Evolutionary conservation across 2,329 filamentous ascomycete species (phyloP).

Genomic region (Ramularia collo-cygni): DNA sequence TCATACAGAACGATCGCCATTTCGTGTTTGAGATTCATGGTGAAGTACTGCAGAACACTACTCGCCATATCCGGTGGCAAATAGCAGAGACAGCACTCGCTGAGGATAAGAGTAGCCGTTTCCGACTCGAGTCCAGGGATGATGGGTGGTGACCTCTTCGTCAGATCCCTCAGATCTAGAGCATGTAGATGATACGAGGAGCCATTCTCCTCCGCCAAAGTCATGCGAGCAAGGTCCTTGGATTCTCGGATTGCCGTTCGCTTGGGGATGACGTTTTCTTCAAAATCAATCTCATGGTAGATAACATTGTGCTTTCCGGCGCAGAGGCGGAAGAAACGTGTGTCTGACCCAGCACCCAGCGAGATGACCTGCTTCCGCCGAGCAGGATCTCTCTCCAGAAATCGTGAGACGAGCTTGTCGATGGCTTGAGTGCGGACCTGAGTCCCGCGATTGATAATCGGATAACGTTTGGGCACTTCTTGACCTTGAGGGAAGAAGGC

Average conservation of each 20-base stretch:
- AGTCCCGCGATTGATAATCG: constrained; percentile 95
- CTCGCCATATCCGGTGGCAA: constrained; percentile 60
- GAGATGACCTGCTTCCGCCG: constrained; percentile 67
- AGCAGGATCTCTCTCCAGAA: constrained; percentile 44
- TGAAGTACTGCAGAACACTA: constrained; percentile 34
- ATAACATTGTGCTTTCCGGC: constrained; percentile 44
- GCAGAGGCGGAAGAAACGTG: constrained; percentile 70
- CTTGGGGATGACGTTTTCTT: constrained; percentile 47
- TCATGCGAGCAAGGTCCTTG: constrained; percentile 15
- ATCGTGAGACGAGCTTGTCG: constrained; percentile 66
- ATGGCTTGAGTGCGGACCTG: constrained; percentile 83
- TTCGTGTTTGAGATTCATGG: constrained; percentile 34
- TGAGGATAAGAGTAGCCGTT: constrained; percentile 76
- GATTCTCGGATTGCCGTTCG: constrained; percentile 21
- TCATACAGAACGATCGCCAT: constrained; percentile 75
- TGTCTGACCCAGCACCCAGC: constrained; percentile 89
- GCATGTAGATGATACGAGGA: constrained; percentile 48
- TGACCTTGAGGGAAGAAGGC: constrained; percentile 53
- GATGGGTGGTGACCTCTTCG: constrained; percentile 22
- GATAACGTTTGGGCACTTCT: constrained; percentile 59
- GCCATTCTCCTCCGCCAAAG: constrained; percentile 15
- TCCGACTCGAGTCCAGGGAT: constrained; percentile 44
- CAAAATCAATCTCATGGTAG: constrained; percentile 93
- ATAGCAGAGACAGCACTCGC: constrained; percentile 94
- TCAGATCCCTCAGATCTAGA: constrained; percentile 62